Evolutionary conservation across 148 eudicot species (phyloP).

Genomic region (Chenopodium formosanum): DNA sequence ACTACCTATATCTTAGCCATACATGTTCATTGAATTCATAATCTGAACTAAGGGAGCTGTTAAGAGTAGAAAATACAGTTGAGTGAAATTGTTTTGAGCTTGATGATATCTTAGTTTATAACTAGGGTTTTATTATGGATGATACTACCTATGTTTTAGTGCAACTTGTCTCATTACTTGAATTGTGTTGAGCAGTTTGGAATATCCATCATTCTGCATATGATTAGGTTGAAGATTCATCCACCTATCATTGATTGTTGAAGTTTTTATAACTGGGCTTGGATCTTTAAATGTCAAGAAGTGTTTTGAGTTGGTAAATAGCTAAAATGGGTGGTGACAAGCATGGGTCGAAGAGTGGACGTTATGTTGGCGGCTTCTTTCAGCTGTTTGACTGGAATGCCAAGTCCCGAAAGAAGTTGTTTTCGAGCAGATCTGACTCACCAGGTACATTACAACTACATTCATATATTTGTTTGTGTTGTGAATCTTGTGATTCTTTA

Average conservation of each 20-base stretch:
- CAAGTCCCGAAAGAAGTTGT: slow-evolving; percentile 90
- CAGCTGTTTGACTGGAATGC: slow-evolving; percentile 98
- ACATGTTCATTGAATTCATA: neutral
- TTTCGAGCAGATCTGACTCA: slow-evolving; percentile 66
- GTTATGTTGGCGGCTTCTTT: slow-evolving; percentile 87
- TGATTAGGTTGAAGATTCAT: slow-evolving; percentile 13
- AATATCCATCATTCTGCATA: neutral
- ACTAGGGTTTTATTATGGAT: neutral
- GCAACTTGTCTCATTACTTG: neutral
- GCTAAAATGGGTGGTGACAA: slow-evolving; percentile 67
- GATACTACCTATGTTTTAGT: neutral
- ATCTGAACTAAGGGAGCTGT: neutral
- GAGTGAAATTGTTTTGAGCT: neutral
- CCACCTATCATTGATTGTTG: neutral
- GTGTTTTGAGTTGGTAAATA: slow-evolving; percentile 17
- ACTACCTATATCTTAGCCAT: neutral
- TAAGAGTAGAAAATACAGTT: neutral
- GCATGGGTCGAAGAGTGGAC: slow-evolving; percentile 66
- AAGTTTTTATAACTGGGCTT: slow-evolving; percentile 15
- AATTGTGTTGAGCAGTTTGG: neutral
- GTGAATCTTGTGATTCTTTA: neutral
- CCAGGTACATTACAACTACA: slow-evolving; percentile 45
- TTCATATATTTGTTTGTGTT: neutral
- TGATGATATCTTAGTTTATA: neutral
- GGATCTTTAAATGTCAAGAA: slow-evolving; percentile 22